These are phyloP conservation scores for Lepidium didymum DNA, from an alignment of 345 rosid genomes.

Conservation along the genomic window DNA sequence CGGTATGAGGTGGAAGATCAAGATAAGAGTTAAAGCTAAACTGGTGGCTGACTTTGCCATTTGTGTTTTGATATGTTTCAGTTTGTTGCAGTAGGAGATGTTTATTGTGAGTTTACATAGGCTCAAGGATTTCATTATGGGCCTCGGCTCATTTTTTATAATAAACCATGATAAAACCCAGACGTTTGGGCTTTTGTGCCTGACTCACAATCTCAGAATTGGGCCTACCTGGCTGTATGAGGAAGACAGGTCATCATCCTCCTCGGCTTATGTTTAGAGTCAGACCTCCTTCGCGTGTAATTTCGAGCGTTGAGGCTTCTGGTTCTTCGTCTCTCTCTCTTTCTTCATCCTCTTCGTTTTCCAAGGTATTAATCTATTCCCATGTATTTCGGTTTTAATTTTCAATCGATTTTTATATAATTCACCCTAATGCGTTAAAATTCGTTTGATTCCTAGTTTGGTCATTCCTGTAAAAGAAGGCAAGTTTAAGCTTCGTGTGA, in stretches of 20 bases:
- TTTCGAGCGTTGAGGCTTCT: constrained; percentile 35
- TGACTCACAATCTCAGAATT: too few species aligned
- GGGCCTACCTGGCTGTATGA: not conserved
- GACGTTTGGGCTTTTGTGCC: too few species aligned
- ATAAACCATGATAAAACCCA: too few species aligned
- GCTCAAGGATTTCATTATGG: too few species aligned
- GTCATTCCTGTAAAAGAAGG: constrained; percentile 43
- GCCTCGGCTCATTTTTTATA: too few species aligned
- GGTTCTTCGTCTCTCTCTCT: constrained; percentile 38
- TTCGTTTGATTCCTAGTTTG: constrained; percentile 54
- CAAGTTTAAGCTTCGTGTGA: constrained; percentile 54
- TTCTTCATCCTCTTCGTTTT: constrained; percentile 42
- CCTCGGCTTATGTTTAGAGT: constrained; percentile 49
- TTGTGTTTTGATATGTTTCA: not conserved
- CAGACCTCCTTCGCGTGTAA: constrained; percentile 46
- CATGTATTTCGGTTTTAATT: not conserved
- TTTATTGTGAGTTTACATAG: not conserved
- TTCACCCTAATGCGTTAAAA: too few species aligned
- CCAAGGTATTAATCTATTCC: constrained; percentile 38
- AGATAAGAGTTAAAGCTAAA: not conserved
- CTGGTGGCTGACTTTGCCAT: not conserved
- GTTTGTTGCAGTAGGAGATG: not conserved
- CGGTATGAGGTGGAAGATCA: not conserved
- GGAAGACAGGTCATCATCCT: constrained; percentile 34
- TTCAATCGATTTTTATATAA: not conserved